Base-by-base conservation (phyloP, 208 protist species). In the Trypanosoma melophagium region DNA sequence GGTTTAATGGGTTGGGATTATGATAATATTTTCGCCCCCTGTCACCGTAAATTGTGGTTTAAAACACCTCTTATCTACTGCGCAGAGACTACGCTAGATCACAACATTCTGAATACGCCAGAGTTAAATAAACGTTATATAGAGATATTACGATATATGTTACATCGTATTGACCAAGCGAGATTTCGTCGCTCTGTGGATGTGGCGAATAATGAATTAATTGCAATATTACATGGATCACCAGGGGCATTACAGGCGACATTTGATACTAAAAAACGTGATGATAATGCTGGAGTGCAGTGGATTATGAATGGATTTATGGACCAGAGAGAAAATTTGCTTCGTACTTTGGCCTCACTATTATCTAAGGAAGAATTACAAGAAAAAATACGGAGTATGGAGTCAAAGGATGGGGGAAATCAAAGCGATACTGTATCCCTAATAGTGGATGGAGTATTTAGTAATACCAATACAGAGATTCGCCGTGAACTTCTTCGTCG, bases 1-100 rank as follows among this genome's bases (percentile, higher is more conserved):
- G 53, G 57, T 16, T 1, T 80, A 7, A 71, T 75, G 67, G 69
- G 62, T 22, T 80, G 75, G 75, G 70, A 77, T 47, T 77, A 75
- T 58, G 75, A 77, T 42, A 68, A 16, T 19, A 68, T 80, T 3
- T 80, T 80, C 52, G 7, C 19, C 21, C 10, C 12, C n/a, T 80
- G 75, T 40, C 69, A 80, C 24, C 61, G 63, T 13, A 80, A 73
- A 49, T 0, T 41, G 19, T 66, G 54, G 41, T 55, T 80, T 28
- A 38, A 62, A 40, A 53, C 66, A 31, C 31, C 49, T 17, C 13
- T 72, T 13, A 69, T 77, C 31, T 80, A 57, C 58, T 80, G 75
- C 52, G 64, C 69, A 13, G 75, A 80, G 41, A 44, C 75, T 21
- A 60, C 25, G 8, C 24, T 80, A n/a, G 75, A 80, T 40, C n/a